These are phyloP conservation scores for Exophiala xenobiotica DNA, from an alignment of 2,329 filamentous ascomycete species.

Conservation along the genomic window DNA sequence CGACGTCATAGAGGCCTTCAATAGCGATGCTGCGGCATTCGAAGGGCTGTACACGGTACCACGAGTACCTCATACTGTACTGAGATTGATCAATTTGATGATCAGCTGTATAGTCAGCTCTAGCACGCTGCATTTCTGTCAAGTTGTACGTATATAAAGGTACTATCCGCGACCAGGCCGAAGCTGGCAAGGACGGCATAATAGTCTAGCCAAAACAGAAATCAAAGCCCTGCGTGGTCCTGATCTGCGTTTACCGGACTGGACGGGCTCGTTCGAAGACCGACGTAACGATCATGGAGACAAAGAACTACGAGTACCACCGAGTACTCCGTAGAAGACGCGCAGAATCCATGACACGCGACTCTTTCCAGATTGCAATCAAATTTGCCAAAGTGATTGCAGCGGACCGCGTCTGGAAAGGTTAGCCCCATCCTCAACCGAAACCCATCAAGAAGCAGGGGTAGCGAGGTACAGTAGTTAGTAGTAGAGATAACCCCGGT, in stretches of 20 bases:
- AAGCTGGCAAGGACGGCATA: neutral
- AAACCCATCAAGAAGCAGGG: neutral
- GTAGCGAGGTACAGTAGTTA: no score
- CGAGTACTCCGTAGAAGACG: no score
- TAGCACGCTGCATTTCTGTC: neutral
- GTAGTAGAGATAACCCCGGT: no score
- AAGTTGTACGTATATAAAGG: neutral
- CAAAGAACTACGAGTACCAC: no score
- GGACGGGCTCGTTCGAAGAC: neutral
- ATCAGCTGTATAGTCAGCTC: neutral
- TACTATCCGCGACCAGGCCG: neutral
- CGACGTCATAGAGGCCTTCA: neutral
- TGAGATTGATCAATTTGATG: no score
- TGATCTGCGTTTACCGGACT: neutral
- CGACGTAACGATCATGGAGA: no score
- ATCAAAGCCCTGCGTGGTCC: no score
- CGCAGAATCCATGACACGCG: constrained; percentile 1
- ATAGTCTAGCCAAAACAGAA: constrained; percentile 2
- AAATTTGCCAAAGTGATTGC: constrained; percentile 7
- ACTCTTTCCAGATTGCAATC: constrained; percentile 1
- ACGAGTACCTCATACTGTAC: no score
- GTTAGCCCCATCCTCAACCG: neutral
- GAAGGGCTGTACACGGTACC: no score
- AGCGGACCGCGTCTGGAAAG: neutral
- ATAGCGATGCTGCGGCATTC: no score